Evolutionary conservation across 805 yeast genomes (phyloP).

Genomic region (Alloascoidea hylecoeti): DNA sequence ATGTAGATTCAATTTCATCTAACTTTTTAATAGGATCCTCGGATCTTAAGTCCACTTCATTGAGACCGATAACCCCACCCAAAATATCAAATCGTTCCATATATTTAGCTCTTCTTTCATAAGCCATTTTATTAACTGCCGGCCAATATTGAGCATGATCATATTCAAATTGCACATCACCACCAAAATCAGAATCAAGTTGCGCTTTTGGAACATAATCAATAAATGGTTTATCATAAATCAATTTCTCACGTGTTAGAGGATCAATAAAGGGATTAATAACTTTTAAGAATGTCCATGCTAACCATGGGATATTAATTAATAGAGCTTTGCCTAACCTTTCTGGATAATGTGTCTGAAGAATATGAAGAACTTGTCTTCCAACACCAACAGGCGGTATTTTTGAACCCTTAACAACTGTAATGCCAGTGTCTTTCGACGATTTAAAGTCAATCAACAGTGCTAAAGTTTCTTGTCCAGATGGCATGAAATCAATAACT

Average conservation of each 20-base stretch:
- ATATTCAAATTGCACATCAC: slow-evolving; percentile 72
- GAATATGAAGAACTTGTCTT: slow-evolving; percentile 80
- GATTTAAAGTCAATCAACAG: slow-evolving; percentile 84
- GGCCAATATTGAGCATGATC: slow-evolving; percentile 75
- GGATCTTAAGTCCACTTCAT: slow-evolving; percentile 54
- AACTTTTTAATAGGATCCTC: neutral
- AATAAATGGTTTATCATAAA: slow-evolving; percentile 79
- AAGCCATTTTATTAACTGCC: slow-evolving; percentile 44
- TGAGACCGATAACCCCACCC: slow-evolving; percentile 49
- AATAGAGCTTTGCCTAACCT: slow-evolving; percentile 86
- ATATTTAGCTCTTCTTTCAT: slow-evolving; percentile 42
- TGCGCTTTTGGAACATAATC: slow-evolving; percentile 73
- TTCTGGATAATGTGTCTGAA: slow-evolving; percentile 97
- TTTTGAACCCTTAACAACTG: slow-evolving; percentile 36
- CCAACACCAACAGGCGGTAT: slow-evolving; percentile 86
- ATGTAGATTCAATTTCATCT: no score
- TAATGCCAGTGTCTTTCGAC: slow-evolving; percentile 33
- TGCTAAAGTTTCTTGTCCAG: slow-evolving; percentile 91
- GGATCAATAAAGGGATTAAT: slow-evolving; percentile 97
- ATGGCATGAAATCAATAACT: slow-evolving; percentile 89
- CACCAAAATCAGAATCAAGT: slow-evolving; percentile 77
- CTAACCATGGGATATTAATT: slow-evolving; percentile 88
- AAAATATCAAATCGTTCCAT: slow-evolving; percentile 54
- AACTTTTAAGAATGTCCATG: slow-evolving; percentile 81
- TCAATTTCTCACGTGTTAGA: slow-evolving; percentile 82